phyloP scores from a whole-genome alignment of 148 eudicot genomes.

The Chenopodium berlandieri region DNA sequence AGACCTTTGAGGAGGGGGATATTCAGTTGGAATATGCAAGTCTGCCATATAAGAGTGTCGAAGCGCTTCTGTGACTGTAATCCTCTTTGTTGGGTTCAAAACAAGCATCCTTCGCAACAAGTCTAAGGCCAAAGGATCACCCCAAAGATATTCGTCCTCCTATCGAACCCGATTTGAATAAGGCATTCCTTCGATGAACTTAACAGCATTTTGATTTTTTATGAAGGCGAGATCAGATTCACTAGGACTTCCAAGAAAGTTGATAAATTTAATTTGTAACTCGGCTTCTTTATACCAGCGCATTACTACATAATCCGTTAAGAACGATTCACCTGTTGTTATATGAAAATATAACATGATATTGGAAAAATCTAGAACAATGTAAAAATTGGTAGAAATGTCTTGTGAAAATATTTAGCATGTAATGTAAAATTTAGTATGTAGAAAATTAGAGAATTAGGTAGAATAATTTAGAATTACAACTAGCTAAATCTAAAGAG shows the following conservation, averaged over 20 bases:
- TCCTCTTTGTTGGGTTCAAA: conserved; percentile 9
- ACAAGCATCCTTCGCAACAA: conserved; percentile 6
- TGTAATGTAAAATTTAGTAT: too few species aligned
- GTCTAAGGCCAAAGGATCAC: conserved; percentile 3
- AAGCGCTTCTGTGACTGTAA: conserved; percentile 3
- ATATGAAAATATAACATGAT: too few species aligned
- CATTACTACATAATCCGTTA: too few species aligned
- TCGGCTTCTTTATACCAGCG: too few species aligned
- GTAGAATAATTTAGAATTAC: too few species aligned
- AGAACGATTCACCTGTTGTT: too few species aligned
- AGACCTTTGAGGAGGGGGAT: neutral
- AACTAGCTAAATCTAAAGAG: too few species aligned
- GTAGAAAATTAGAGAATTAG: too few species aligned
- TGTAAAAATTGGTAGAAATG: too few species aligned
- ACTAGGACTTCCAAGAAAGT: neutral
- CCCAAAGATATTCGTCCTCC: neutral
- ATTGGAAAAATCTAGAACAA: too few species aligned
- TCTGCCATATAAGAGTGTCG: conserved; percentile 7
- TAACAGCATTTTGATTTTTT: neutral
- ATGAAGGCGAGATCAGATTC: neutral
- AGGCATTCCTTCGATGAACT: neutral
- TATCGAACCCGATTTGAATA: neutral
- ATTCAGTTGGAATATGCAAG: neutral
- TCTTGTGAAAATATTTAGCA: too few species aligned
- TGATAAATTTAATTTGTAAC: neutral